Evolutionary conservation across 805 yeast genomes (phyloP).

Genomic region (Ogataea paradorogensis): DNA sequence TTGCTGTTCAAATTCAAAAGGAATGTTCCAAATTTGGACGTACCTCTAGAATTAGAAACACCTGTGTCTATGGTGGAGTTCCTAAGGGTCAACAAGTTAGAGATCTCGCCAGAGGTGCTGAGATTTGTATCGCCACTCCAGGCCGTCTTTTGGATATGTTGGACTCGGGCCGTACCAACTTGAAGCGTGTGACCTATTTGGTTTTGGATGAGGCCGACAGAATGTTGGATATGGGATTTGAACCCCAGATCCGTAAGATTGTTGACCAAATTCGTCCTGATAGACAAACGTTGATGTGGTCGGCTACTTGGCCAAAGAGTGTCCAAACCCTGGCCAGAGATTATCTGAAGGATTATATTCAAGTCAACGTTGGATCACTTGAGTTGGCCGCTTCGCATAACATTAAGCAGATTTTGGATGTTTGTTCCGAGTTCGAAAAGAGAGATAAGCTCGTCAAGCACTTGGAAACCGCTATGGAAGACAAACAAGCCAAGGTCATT

Average conservation of each 20-base stretch:
- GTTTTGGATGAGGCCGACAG: conserved; percentile 99
- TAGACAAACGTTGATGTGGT: conserved; percentile 99
- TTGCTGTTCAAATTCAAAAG: conserved; percentile 94
- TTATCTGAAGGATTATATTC: conserved; percentile 88
- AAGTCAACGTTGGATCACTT: conserved; percentile 93
- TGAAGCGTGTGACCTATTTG: conserved; percentile 93
- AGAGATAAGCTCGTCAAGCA: conserved; percentile 85
- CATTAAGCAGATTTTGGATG: conserved; percentile 90
- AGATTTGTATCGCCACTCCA: conserved; percentile 96
- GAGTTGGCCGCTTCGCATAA: conserved; percentile 96
- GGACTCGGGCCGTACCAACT: conserved; percentile 90
- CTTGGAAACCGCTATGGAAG: conserved; percentile 74
- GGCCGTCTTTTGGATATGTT: conserved; percentile 98
- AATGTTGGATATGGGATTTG: conserved; percentile 99
- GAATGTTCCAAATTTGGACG: conserved; percentile 95
- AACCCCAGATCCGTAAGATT: conserved; percentile 98
- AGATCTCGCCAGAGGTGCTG: conserved; percentile 92
- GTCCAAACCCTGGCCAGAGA: conserved; percentile 92
- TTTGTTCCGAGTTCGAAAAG: conserved; percentile 88
- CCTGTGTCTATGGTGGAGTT: conserved; percentile 99
- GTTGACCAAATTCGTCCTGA: conserved; percentile 97
- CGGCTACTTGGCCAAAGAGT: conserved; percentile 99
- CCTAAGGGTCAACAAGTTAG: conserved; percentile 97
- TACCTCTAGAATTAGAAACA: conserved; percentile 90
- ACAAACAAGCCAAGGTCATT: conserved; percentile 71